phyloP scores from a whole-genome alignment of 2,329 filamentous ascomycete species.

The Xylariaceae sp. region DNA sequence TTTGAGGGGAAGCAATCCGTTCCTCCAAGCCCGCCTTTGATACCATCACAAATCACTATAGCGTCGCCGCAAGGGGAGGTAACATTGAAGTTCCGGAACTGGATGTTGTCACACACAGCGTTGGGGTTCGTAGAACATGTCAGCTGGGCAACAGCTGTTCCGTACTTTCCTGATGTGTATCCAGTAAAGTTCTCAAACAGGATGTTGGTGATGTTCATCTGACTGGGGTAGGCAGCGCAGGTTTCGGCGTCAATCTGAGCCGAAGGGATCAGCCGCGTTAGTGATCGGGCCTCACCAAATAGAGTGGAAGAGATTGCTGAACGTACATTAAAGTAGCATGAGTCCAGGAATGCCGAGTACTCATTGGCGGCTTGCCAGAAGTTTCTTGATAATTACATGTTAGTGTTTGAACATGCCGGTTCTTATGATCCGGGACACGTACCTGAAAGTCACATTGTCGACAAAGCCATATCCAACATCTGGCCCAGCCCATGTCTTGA shows the following conservation, averaged over 20 bases:
- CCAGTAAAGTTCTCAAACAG: slow-evolving; percentile 56
- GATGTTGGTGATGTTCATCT: slow-evolving; percentile 57
- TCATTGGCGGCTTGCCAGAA: slow-evolving; percentile 57
- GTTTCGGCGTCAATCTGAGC: slow-evolving; percentile 38
- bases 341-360: slow-evolving; percentile 54
- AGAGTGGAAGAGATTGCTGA: neutral
- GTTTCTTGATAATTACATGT: slow-evolving; percentile 56
- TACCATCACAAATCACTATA: slow-evolving; percentile 48
- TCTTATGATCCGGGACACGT: neutral
- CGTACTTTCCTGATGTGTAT: slow-evolving; percentile 52
- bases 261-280: neutral
- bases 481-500: slow-evolving; percentile 59
- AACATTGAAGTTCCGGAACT: slow-evolving; percentile 51
- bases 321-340: slow-evolving; percentile 59
- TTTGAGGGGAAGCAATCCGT: too few species aligned
- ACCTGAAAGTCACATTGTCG: slow-evolving; percentile 15
- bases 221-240: slow-evolving; percentile 51
- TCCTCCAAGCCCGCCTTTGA: slow-evolving; percentile 27
- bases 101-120: slow-evolving; percentile 54
- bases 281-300: neutral
- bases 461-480: slow-evolving; percentile 57
- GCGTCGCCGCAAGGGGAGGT: slow-evolving; percentile 44
- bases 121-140: slow-evolving; percentile 50
- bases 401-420: too few species aligned
- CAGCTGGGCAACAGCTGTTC: slow-evolving; percentile 50